Base-by-base conservation (phyloP, 345 rosid genomes). In the Populus deltoides region DNA sequence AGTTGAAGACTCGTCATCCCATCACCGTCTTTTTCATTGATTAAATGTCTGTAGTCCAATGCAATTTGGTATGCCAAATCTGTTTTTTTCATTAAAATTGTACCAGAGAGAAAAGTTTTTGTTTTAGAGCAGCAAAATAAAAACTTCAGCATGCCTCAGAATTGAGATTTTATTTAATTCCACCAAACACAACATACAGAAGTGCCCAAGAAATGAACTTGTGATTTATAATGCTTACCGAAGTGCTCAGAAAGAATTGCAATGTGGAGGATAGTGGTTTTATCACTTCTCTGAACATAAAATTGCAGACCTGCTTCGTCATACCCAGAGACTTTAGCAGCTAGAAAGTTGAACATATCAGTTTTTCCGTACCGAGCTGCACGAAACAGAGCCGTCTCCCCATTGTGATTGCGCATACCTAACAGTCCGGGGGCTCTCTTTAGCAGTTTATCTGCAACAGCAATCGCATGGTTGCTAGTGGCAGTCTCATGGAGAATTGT, bases 361-460 rank as follows among this genome's bases (percentile, higher is more conserved):
- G 25, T 4, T 17, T 73, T 36, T 16, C 68, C 67, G 13, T 57
- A 59, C 24, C 76, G 67, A 3, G 67, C 47, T 8, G 67, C 75
- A 29, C 75, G 75, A 51, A 72, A 53, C 6, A 72, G 43, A 51
- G 75, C 65, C 1, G 75, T 49, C 35, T 73, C 68, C 15, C 76
- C 76, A 36, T 59, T 55, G 27, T 57, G 49, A 35, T 73, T 73
- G 18, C 76, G 76, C 67, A 73, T 73, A 2, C 67, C 76, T 8
- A 73, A 24, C 67, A 73, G 29, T 25, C 35, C 68, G 3, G 68
- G 68, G 3, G 68, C 68, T 15, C 11, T 65, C 68, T 65, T 65
- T 12, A 65, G 36, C 35, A 65, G 68, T 31, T 65, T 65, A 10
- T 29, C 35, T 11, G 68, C 68, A 65, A 65, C 5, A 27, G 68